phyloP scores from a whole-genome alignment of 2,329 filamentous ascomycete species.

The Aspergillus ibericus region DNA sequence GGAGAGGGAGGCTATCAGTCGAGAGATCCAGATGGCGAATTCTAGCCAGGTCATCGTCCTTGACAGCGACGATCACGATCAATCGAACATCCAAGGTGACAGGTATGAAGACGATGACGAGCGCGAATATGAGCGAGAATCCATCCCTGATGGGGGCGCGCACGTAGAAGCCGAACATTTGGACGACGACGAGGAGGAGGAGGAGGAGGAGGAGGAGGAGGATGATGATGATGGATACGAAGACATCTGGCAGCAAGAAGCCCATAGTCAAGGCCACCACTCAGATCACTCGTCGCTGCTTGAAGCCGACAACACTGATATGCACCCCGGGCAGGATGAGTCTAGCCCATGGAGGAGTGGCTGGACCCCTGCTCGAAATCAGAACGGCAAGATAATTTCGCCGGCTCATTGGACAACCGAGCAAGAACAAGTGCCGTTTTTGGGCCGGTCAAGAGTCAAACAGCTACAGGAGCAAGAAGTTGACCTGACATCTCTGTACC shows the following conservation, averaged over 20 bases:
- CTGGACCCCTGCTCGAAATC: conserved; percentile 23
- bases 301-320: conserved; percentile 22
- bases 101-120: conserved; percentile 3
- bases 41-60: conserved; percentile 47
- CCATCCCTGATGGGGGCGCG: conserved; percentile 12
- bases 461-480: conserved; percentile 37
- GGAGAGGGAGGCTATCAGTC: conserved; percentile 47
- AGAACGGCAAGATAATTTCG: conserved; percentile 27
- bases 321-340: conserved; percentile 21
- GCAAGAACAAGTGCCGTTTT: conserved; percentile 26
- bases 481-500: conserved; percentile 35
- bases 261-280: conserved; percentile 37
- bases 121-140: conserved; percentile 3
- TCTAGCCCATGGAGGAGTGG: conserved; percentile 36
- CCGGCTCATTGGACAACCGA: conserved; percentile 32
- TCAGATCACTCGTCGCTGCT: conserved; percentile 27
- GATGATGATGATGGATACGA: conserved; percentile 40
- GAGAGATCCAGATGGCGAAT: conserved; percentile 45
- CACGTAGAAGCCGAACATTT: conserved; percentile 17
- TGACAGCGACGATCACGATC: conserved; percentile 38
- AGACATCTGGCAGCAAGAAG: conserved; percentile 52
- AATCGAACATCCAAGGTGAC: conserved; percentile 8
- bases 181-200: conserved; percentile 19
- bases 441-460: conserved; percentile 35
- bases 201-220: conserved; percentile 30